These are phyloP conservation scores for Trichoderma aggressivum DNA, from an alignment of 2,329 filamentous ascomycete genomes.

Conservation along the genomic window DNA sequence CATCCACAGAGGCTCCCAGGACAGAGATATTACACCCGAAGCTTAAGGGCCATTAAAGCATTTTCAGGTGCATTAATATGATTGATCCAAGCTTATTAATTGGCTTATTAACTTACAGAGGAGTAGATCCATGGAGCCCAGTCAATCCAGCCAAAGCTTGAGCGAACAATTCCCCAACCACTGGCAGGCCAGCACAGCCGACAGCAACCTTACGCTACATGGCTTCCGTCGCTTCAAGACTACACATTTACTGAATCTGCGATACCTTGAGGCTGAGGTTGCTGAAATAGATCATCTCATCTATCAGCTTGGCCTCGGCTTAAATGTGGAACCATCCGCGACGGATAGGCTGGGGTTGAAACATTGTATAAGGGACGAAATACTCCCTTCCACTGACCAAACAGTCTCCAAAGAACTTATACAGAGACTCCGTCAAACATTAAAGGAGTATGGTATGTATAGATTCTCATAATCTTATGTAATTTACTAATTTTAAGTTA, in stretches of 20 bases:
- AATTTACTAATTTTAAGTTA: accelerated
- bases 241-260: background rate
- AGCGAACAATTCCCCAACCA: background rate
- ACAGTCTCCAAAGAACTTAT: background rate
- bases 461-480: background rate
- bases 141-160: background rate
- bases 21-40: background rate
- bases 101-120: background rate
- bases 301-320: background rate
- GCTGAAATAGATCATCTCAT: background rate
- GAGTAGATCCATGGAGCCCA: background rate
- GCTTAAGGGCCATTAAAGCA: background rate
- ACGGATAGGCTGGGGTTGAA: background rate
- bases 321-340: background rate
- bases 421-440: background rate
- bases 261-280: background rate
- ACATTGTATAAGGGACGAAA: background rate
- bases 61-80: background rate
- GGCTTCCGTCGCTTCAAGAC: background rate
- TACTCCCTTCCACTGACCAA: background rate
- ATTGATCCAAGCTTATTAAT: accelerated
- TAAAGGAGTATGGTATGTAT: background rate
- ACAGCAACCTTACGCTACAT: background rate
- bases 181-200: background rate
- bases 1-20: background rate